These are phyloP conservation scores for Geranium rotundifolium DNA, from an alignment of 345 rosid genomes.

Conservation along the genomic window DNA sequence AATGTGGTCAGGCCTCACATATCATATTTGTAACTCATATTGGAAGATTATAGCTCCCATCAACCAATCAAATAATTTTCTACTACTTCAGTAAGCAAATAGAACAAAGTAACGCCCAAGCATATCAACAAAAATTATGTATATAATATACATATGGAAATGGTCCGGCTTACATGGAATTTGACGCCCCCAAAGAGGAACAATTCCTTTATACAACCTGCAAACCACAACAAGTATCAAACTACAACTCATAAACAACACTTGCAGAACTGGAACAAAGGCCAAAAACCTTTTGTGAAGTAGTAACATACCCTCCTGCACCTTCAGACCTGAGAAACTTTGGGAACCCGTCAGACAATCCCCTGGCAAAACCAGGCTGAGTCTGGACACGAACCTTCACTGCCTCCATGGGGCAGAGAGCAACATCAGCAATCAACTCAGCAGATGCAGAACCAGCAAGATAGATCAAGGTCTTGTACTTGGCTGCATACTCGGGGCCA, in stretches of 20 bases:
- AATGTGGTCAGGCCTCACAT: too few relatives aligned
- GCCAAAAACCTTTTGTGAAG: background rate
- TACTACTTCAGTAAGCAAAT: background rate
- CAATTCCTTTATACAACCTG: conserved; percentile 82
- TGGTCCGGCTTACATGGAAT: conserved; percentile 65
- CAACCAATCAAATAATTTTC: background rate
- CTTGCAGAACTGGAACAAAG: background rate
- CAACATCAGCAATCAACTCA: conserved; percentile 79
- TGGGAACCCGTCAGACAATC: conserved; percentile 86
- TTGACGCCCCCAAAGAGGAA: conserved; percentile 97
- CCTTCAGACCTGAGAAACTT: conserved; percentile 74
- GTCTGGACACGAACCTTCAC: conserved; percentile 97
- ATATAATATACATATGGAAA: background rate
- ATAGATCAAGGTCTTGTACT: conserved; percentile 81
- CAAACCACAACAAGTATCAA: conserved; percentile 7
- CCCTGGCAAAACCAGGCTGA: conserved; percentile 90
- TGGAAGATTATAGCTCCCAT: too few relatives aligned
- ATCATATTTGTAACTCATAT: too few relatives aligned
- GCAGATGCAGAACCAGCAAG: conserved; percentile 95
- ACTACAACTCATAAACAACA: background rate
- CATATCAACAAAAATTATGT: background rate
- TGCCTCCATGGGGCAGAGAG: conserved; percentile 94
- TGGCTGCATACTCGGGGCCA: conserved; percentile 79
- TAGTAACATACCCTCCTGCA: conserved; percentile 37
- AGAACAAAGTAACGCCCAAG: background rate